A percentile compares a stretch with the other conserved stretches of the same genome.
Evolutionary conservation across 805 yeast genomes (phyloP).

Genomic region (Groenewaldozyma tartarivorans): DNA sequence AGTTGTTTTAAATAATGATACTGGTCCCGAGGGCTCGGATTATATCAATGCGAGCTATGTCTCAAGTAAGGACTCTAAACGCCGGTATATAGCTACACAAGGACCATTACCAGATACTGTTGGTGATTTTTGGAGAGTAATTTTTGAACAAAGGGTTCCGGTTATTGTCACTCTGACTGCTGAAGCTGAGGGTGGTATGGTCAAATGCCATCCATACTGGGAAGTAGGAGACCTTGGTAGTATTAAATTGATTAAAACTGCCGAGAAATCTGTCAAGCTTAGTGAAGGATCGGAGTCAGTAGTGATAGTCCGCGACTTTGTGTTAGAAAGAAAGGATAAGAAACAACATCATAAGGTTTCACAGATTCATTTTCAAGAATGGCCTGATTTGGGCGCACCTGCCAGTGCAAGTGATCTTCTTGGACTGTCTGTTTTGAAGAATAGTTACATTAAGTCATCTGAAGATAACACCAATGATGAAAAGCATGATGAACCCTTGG

Average conservation of each 20-base stretch:
- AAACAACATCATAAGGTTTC: conserved; percentile 37
- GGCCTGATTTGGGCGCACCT: conserved; percentile 81
- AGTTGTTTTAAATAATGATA: conserved; percentile 40
- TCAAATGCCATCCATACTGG: conserved; percentile 89
- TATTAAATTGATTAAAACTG: conserved; percentile 20
- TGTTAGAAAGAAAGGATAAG: background rate
- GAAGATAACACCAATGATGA: background rate
- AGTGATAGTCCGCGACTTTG: conserved; percentile 36
- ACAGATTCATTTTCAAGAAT: conserved; percentile 67
- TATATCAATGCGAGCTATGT: conserved; percentile 84
- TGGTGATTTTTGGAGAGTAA: conserved; percentile 77
- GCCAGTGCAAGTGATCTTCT: conserved; percentile 54
- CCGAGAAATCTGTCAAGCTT: conserved; percentile 14
- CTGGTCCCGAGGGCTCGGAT: conserved; percentile 27
- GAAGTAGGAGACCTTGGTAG: conserved; percentile 40
- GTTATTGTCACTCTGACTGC: conserved; percentile 71
- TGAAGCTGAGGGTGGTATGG: conserved; percentile 67
- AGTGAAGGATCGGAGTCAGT: conserved; percentile 11
- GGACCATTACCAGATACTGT: conserved; percentile 79
- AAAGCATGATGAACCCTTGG: conserved; percentile 9
- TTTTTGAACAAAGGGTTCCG: conserved; percentile 55
- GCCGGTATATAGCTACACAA: conserved; percentile 78
- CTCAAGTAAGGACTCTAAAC: conserved; percentile 26
- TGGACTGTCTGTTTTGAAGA: conserved; percentile 40
- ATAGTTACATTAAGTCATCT: conserved; percentile 25